phyloP scores from a whole-genome alignment of 495 filamentous ascomycete genomes.

The Oleoguttula mirabilis region DNA sequence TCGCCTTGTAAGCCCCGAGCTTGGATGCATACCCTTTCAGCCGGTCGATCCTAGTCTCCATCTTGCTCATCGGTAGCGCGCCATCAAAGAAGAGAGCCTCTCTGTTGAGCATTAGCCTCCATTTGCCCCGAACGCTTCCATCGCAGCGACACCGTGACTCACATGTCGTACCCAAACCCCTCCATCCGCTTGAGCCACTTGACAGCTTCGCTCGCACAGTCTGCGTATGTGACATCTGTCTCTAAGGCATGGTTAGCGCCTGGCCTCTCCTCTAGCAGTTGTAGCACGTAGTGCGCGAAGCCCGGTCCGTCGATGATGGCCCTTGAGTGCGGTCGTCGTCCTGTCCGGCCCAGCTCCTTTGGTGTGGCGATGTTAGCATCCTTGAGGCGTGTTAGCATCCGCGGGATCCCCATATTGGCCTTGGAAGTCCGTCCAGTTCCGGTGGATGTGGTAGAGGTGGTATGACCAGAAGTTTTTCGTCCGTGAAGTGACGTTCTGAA shows the following conservation, averaged over 20 bases:
- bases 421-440: no score
- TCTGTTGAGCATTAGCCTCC: neutral
- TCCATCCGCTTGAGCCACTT: constrained; percentile 3
- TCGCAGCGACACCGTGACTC: neutral
- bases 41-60: neutral
- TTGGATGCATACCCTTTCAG: neutral
- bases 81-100: constrained; percentile 15
- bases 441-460: no score
- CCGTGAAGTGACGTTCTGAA: no score
- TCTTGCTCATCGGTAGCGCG: constrained; percentile 7
- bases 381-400: neutral
- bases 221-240: neutral
- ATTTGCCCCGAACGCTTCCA: no score
- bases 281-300: constrained; percentile 6
- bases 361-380: neutral
- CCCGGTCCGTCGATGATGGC: constrained; percentile 13
- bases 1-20: neutral
- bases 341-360: neutral
- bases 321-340: neutral
- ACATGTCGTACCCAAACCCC: constrained; percentile 6
- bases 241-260: neutral
- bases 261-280: neutral
- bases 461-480: no score
- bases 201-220: neutral
- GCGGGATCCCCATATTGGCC: neutral